Conservation (phyloP, 1,284 basidiomycete genomes). For the Leccinum subatratum region DNA sequence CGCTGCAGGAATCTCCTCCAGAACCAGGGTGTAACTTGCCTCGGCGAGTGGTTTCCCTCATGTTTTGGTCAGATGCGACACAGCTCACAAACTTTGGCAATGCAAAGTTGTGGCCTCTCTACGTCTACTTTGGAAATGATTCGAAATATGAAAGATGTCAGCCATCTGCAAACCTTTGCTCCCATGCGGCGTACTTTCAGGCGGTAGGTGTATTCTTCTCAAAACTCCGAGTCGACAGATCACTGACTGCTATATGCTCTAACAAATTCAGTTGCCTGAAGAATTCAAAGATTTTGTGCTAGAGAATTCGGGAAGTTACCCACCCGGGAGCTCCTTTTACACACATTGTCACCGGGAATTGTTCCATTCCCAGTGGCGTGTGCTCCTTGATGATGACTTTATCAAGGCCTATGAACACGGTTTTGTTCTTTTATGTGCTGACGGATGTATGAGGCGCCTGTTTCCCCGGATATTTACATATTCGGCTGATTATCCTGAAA, state of each 20-base stretch:
- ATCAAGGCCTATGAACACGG: no score
- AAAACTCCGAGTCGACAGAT: background rate
- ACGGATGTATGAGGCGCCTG: no score
- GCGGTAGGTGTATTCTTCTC: background rate
- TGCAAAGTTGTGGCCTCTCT: background rate
- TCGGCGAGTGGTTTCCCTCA: background rate
- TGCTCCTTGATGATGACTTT: no score
- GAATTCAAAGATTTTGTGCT: accelerated
- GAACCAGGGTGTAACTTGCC: background rate
- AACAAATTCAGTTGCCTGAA: background rate
- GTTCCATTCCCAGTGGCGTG: no score
- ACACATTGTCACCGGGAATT: no score
- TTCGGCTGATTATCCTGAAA: no score
- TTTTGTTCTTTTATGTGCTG: no score
- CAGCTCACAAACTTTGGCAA: background rate
- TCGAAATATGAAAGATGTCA: background rate
- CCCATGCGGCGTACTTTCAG: background rate
- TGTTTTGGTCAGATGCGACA: background rate
- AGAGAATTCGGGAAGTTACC: no score
- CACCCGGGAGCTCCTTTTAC: no score
- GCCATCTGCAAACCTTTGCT: background rate
- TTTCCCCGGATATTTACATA: no score
- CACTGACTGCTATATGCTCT: background rate
- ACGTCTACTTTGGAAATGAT: background rate
- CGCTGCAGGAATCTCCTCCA: background rate